Evolutionary conservation across 73 alveolate genomes (phyloP).

Genomic region (Paramecium primaurelia): DNA sequence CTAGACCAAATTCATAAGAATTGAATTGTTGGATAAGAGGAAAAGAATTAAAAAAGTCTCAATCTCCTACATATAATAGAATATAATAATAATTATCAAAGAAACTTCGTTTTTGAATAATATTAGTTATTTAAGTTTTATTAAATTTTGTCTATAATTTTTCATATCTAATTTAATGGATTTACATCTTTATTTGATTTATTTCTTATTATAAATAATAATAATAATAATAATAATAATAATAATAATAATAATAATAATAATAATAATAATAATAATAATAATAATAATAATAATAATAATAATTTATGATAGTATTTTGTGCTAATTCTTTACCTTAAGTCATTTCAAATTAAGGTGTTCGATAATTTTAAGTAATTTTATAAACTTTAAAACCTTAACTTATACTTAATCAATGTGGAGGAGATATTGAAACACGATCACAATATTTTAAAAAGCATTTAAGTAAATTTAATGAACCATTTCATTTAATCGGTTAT

Average conservation of each 20-base stretch:
- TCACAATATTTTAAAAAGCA: neutral
- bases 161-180: too few species aligned
- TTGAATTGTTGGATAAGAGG: neutral
- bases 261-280: too few species aligned
- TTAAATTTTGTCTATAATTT: too few species aligned
- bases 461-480: neutral
- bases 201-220: too few species aligned
- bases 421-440: constrained; percentile 36
- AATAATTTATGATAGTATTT: neutral
- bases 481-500: constrained; percentile 17
- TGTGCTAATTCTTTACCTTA: constrained; percentile 29
- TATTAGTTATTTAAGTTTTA: too few species aligned
- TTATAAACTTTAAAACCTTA: neutral
- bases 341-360: neutral
- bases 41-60: neutral
- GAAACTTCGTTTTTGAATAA: neutral
- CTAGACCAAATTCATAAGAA: neutral
- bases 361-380: neutral
- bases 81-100: neutral
- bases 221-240: too few species aligned
- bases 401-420: neutral
- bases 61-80: neutral
- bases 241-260: too few species aligned
- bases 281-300: too few species aligned
- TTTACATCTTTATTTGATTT: too few species aligned